A percentile compares a stretch with the other conserved stretches of the same genome.
These are phyloP conservation scores for Penicillium subrubescens DNA, from an alignment of 495 filamentous ascomycete species.

Conservation along the genomic window DNA sequence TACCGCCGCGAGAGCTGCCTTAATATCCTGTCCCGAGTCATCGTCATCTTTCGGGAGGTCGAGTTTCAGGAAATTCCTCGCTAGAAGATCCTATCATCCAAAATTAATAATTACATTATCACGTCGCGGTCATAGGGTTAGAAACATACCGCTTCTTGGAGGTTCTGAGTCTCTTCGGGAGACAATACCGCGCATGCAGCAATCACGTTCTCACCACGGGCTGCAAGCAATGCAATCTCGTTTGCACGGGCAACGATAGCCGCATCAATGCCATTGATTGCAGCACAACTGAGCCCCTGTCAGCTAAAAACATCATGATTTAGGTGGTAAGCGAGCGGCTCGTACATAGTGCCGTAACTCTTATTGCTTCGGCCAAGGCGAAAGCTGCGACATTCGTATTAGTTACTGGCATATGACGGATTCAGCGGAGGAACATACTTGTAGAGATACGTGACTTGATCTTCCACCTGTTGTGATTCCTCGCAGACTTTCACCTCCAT, in stretches of 20 bases:
- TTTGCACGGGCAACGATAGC: constrained; percentile 76
- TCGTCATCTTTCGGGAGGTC: constrained; percentile 25
- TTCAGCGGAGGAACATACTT: constrained; percentile 48
- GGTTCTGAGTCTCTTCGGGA: constrained; percentile 55
- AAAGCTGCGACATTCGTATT: constrained; percentile 42
- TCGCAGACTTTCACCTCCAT: constrained; percentile 84
- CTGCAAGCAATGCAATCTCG: constrained; percentile 67
- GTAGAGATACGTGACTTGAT: constrained; percentile 89
- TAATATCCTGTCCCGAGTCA: constrained; percentile 7
- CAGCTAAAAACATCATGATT: neutral
- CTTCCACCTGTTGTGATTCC: constrained; percentile 56
- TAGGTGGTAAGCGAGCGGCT: neutral
- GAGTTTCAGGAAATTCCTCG: constrained; percentile 36
- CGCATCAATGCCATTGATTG: constrained; percentile 76
- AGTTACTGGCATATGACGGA: constrained; percentile 3
- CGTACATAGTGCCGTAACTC: constrained; percentile 76
- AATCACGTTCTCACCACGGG: constrained; percentile 74
- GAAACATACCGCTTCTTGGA: constrained; percentile 61
- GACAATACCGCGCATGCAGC: constrained; percentile 67
- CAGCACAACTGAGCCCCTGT: constrained; percentile 61
- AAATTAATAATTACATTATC: neutral
- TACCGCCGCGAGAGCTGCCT: constrained; percentile 26
- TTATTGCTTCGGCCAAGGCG: constrained; percentile 69
- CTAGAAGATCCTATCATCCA: constrained; percentile 32
- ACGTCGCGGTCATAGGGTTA: constrained; percentile 3